Evolutionary conservation across 2,329 filamentous ascomycete species (phyloP).

Genomic region (Tolypocladium pustulatum): DNA sequence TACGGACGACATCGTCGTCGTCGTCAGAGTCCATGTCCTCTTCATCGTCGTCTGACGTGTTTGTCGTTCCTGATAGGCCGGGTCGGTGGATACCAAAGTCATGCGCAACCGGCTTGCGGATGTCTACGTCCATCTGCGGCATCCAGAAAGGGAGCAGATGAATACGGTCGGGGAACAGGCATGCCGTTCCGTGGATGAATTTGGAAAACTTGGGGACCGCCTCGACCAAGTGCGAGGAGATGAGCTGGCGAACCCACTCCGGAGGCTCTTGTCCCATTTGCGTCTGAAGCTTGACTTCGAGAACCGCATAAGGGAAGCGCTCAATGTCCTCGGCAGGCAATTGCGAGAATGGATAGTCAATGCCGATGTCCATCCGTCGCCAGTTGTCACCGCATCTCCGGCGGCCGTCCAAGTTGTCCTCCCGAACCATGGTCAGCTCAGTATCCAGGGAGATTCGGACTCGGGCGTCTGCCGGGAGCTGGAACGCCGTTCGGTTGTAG

Average conservation of each 20-base stretch:
- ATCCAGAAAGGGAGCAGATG: conserved; percentile 92
- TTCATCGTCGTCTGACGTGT: conserved; percentile 67
- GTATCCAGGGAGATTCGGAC: conserved; percentile 96
- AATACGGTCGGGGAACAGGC: conserved; percentile 77
- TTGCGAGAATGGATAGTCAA: conserved; percentile 90
- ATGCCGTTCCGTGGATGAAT: conserved; percentile 92
- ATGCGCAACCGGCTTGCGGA: conserved; percentile 81
- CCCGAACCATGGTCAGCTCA: conserved; percentile 86
- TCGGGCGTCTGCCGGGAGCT: conserved; percentile 88
- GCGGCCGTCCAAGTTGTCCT: conserved; percentile 84
- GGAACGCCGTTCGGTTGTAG: conserved; percentile 96
- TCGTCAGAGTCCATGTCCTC: conserved; percentile 61
- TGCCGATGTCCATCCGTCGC: conserved; percentile 93
- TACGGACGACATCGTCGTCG: conserved; percentile 38
- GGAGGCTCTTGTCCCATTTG: conserved; percentile 91
- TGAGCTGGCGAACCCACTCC: conserved; percentile 91
- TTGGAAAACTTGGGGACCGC: conserved; percentile 99
- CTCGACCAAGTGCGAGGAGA: conserved; percentile 87
- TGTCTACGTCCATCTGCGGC: conserved; percentile 96
- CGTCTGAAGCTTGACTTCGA: conserved; percentile 96
- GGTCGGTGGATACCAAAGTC: conserved; percentile 84
- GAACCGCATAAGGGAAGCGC: conserved; percentile 87
- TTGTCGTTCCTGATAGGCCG: conserved; percentile 63
- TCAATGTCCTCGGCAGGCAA: conserved; percentile 76
- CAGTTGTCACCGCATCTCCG: conserved; percentile 76